Evolutionary conservation across 805 yeast species (phyloP).

Genomic region (Saccharomycopsis fermentans): DNA sequence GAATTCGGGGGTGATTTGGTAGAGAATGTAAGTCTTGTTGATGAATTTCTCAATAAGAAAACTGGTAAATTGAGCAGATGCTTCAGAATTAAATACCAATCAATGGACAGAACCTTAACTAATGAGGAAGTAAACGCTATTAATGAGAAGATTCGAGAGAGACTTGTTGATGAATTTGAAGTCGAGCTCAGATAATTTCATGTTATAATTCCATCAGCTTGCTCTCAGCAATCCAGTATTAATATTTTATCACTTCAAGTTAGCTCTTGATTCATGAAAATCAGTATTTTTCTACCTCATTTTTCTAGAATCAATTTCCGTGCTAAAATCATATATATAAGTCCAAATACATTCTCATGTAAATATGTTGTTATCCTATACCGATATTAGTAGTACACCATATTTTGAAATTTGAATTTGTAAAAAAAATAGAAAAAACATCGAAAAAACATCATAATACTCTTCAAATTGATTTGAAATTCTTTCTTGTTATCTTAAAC

Average conservation of each 20-base stretch:
- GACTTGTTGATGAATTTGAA: slow-evolving; percentile 29
- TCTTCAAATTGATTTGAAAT: too few relatives aligned
- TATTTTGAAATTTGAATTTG: too few relatives aligned
- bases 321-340: background rate
- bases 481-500: too few relatives aligned
- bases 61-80: slow-evolving; percentile 69
- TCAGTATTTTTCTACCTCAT: background rate
- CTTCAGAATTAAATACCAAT: slow-evolving; percentile 84
- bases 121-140: slow-evolving; percentile 72
- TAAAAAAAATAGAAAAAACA: too few relatives aligned
- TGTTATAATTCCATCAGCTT: background rate
- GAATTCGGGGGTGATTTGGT: slow-evolving; percentile 62
- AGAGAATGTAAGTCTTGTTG: slow-evolving; percentile 72
- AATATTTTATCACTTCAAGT: background rate
- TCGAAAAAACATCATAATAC: too few relatives aligned
- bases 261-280: background rate
- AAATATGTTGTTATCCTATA: background rate
- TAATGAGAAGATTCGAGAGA: slow-evolving; percentile 54
- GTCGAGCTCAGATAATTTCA: background rate
- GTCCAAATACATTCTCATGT: background rate
- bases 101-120: slow-evolving; percentile 88
- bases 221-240: background rate
- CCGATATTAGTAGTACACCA: background rate
- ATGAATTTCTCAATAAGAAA: slow-evolving; percentile 79
- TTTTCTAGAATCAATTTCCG: background rate